phyloP scores from a whole-genome alignment of 78 protist genomes.

The Acrasis kona region DNA sequence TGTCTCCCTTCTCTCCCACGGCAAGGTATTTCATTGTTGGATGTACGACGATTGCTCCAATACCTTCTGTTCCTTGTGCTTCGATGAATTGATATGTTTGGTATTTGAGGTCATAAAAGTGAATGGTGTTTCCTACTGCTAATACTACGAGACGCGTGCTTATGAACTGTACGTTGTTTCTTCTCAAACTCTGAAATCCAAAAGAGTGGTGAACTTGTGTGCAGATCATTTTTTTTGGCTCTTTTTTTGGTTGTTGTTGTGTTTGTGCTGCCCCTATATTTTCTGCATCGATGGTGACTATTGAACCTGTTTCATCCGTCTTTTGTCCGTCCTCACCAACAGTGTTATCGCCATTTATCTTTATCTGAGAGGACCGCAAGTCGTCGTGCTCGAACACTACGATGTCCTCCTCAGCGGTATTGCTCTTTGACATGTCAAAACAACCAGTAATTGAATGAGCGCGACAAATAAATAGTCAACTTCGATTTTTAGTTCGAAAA shows the following conservation, averaged over 20 bases:
- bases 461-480: too few relatives aligned
- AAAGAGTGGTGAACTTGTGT: background rate
- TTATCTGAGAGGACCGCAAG: too few relatives aligned
- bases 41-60: constrained; percentile 9
- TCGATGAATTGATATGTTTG: background rate
- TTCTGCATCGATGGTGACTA: too few relatives aligned
- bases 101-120: background rate
- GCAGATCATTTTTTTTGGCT: background rate
- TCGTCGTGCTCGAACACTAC: too few relatives aligned
- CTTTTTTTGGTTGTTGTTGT: background rate
- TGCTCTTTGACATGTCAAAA: too few relatives aligned
- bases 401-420: too few relatives aligned
- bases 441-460: too few relatives aligned
- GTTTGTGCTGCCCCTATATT: too few relatives aligned
- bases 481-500: too few relatives aligned
- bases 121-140: constrained; percentile 7
- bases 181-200: background rate
- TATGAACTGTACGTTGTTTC: background rate
- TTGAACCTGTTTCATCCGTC: too few relatives aligned
- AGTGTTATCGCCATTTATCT: too few relatives aligned
- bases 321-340: too few relatives aligned
- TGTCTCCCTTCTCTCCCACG: constrained; percentile 12
- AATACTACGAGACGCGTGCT: background rate
- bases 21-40: background rate
- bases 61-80: constrained; percentile 13